Evolutionary conservation across 352 stramenopile genomes (phyloP).

Genomic region (Globisporangium okanoganense): DNA sequence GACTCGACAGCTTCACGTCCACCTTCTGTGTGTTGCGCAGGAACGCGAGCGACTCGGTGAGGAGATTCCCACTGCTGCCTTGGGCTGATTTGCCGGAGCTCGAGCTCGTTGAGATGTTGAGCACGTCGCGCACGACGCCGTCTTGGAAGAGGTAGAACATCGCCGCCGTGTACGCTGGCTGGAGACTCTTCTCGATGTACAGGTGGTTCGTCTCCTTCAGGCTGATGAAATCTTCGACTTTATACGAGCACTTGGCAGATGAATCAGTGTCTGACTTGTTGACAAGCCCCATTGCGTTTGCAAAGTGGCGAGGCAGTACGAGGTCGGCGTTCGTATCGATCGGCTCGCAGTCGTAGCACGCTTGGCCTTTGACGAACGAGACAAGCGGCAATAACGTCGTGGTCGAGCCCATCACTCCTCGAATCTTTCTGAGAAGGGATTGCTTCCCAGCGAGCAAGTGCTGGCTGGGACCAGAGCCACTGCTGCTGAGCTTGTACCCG

Average conservation of each 20-base stretch:
- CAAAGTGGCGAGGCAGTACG: background rate
- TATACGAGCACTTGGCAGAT: background rate
- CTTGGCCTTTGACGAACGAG: background rate
- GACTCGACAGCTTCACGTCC: background rate
- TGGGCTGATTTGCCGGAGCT: background rate
- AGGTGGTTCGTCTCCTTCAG: slow-evolving; percentile 45
- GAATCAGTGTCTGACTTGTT: background rate
- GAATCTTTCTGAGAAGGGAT: background rate
- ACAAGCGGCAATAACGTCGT: background rate
- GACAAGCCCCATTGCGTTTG: background rate
- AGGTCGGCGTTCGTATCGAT: background rate
- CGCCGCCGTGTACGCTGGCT: slow-evolving; percentile 43
- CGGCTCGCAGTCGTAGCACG: background rate
- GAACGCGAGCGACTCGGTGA: background rate
- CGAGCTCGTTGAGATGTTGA: background rate
- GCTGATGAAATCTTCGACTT: slow-evolving; percentile 11
- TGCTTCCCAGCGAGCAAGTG: background rate
- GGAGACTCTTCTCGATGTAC: slow-evolving; percentile 35
- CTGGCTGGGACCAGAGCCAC: background rate
- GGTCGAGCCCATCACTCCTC: background rate
- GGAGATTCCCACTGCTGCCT: background rate
- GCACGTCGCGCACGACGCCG: slow-evolving; percentile 4
- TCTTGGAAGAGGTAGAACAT: slow-evolving; percentile 51
- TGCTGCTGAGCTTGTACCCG: background rate
- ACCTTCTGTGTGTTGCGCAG: background rate